A percentile compares a stretch with the other conserved stretches of the same genome.
phyloP scores from a whole-genome alignment of 805 yeast species.

The Wickerhamomyces rabaulensis region DNA sequence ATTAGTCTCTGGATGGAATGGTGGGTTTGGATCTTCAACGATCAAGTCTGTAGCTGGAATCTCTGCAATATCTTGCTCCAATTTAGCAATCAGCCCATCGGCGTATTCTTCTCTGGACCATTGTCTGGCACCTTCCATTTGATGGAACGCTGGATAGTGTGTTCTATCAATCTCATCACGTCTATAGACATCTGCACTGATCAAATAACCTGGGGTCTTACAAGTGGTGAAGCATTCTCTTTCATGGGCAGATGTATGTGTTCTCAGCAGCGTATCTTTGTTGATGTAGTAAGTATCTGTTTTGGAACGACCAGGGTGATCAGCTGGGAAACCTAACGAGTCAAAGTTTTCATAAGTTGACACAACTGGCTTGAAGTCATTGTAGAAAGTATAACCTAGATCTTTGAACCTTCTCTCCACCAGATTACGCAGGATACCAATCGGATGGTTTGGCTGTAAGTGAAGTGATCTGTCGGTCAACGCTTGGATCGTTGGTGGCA shows the following conservation, averaged over 20 bases:
- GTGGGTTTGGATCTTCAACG: constrained; percentile 70
- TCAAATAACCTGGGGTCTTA: constrained; percentile 79
- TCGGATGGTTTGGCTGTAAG: constrained; percentile 72
- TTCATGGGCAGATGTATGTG: constrained; percentile 98
- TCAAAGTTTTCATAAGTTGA: constrained; percentile 84
- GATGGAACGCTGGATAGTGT: constrained; percentile 96
- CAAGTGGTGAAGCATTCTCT: constrained; percentile 68
- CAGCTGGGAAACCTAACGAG: constrained; percentile 81
- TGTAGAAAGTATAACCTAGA: constrained; percentile 72
- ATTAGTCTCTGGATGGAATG: constrained; percentile 48
- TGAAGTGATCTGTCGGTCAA: constrained; percentile 73
- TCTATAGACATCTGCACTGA: constrained; percentile 93
- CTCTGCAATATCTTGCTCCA: constrained; percentile 53
- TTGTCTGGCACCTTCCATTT: constrained; percentile 91
- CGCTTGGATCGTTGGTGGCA: constrained; percentile 65
- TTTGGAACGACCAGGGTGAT: constrained; percentile 90
- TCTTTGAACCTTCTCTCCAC: constrained; percentile 64
- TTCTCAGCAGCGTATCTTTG: constrained; percentile 64
- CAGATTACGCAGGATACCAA: constrained; percentile 74
- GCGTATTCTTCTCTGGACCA: constrained; percentile 55
- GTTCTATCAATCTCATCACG: constrained; percentile 94
- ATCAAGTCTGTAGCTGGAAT: constrained; percentile 66
- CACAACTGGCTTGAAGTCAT: constrained; percentile 79
- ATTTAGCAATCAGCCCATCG: constrained; percentile 33
- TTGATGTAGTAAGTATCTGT: constrained; percentile 93